phyloP scores from a whole-genome alignment of 1,284 basidiomycete species.

The Pascua sp. region DNA sequence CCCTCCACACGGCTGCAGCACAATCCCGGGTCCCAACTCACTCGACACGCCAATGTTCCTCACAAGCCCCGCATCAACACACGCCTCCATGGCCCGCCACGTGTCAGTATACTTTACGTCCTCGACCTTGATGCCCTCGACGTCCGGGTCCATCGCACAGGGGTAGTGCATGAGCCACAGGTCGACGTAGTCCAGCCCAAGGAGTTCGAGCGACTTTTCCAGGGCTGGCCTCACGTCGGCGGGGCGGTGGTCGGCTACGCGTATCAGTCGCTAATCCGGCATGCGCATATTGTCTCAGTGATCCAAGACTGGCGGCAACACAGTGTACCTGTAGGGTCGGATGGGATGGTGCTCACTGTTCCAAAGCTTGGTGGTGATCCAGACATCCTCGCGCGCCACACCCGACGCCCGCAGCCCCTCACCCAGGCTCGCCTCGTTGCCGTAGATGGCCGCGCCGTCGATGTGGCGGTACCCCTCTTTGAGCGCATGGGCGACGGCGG shows the following conservation, averaged over 20 bases:
- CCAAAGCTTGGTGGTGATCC: slow-evolving; percentile 66
- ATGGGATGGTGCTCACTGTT: no score
- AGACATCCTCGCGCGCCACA: slow-evolving; percentile 73
- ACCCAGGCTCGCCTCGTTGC: slow-evolving; percentile 68
- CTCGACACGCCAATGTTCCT: slow-evolving; percentile 24
- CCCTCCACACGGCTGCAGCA: no score
- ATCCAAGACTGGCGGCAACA: no score
- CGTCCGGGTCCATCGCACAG: slow-evolving; percentile 13
- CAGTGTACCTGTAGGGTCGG: no score
- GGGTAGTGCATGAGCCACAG: slow-evolving; percentile 66
- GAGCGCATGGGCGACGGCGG: slow-evolving; percentile 27
- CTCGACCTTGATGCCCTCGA: slow-evolving; percentile 11
- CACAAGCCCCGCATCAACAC: slow-evolving; percentile 14
- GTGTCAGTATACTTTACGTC: slow-evolving; percentile 23
- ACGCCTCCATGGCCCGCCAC: slow-evolving; percentile 32
- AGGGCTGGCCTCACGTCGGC: slow-evolving; percentile 19
- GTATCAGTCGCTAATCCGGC: no score
- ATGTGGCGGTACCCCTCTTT: slow-evolving; percentile 60
- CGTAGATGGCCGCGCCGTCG: slow-evolving; percentile 68
- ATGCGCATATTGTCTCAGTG: no score
- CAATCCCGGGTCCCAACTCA: slow-evolving; percentile 3
- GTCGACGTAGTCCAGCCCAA: slow-evolving; percentile 69
- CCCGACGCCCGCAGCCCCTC: slow-evolving; percentile 67
- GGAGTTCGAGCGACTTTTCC: slow-evolving; percentile 54
- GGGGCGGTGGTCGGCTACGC: slow-evolving; percentile 17